phyloP scores from a whole-genome alignment of 2,329 filamentous ascomycete species.

The Exserohilum rostratum region DNA sequence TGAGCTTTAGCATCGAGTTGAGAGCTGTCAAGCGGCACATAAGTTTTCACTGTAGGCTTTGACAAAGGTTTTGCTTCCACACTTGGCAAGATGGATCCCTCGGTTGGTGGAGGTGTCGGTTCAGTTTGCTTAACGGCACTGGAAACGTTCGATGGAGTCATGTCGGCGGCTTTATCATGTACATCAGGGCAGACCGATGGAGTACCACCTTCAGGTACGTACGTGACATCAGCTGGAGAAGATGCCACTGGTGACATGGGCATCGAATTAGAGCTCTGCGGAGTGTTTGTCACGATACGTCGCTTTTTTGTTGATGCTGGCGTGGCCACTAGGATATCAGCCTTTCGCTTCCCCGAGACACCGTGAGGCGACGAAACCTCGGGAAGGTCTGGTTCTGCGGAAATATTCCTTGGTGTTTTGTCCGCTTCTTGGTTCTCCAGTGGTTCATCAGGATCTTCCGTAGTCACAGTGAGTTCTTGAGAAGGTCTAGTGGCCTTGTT shows the following conservation, averaged over 20 bases:
- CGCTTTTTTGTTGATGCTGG: slow-evolving; percentile 10
- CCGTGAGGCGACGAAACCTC: background rate
- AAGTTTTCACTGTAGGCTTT: background rate
- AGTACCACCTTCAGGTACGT: background rate
- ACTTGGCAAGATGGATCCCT: background rate
- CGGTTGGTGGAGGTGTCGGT: background rate
- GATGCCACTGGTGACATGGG: background rate
- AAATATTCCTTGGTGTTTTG: background rate
- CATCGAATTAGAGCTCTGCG: background rate
- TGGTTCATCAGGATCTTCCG: background rate
- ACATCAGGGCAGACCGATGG: background rate
- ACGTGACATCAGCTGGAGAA: background rate
- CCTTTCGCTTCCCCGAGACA: slow-evolving; percentile 12
- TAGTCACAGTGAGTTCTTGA: background rate
- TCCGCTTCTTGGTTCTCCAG: background rate
- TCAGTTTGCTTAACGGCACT: background rate
- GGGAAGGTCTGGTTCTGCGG: background rate
- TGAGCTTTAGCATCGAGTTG: slow-evolving; percentile 16
- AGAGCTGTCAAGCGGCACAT: slow-evolving; percentile 3
- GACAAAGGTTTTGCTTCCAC: background rate
- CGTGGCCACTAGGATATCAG: background rate
- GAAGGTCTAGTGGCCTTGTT: background rate
- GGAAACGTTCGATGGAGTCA: background rate
- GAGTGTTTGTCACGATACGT: background rate
- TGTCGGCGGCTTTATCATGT: background rate